Conservation (phyloP, 2,329 filamentous ascomycete genomes). For the Exophiala bonariae region DNA sequence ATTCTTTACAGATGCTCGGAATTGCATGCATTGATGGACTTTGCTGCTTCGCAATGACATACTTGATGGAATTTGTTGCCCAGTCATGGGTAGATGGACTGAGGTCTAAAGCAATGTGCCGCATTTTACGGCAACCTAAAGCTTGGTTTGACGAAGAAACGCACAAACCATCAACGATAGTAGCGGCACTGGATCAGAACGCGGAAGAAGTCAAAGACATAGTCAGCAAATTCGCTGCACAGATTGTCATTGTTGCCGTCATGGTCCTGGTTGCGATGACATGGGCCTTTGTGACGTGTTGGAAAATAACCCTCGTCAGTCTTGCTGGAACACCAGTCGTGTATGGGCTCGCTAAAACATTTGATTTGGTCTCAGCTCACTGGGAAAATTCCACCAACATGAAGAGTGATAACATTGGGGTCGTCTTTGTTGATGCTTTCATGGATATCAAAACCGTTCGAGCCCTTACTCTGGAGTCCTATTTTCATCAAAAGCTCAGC, state of each 20-base stretch:
- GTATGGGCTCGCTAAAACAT: slow-evolving; percentile 64
- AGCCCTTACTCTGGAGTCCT: slow-evolving; percentile 69
- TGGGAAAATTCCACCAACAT: slow-evolving; percentile 73
- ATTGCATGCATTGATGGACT: slow-evolving; percentile 68
- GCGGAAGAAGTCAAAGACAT: slow-evolving; percentile 86
- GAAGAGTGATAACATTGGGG: slow-evolving; percentile 59
- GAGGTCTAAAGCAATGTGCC: slow-evolving; percentile 65
- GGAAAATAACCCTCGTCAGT: slow-evolving; percentile 78
- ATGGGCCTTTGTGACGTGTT: slow-evolving; percentile 74
- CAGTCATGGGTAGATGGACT: slow-evolving; percentile 76
- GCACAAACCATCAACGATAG: slow-evolving; percentile 65
- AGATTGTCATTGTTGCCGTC: slow-evolving; percentile 63
- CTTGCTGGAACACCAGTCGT: slow-evolving; percentile 69
- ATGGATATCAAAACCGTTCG: slow-evolving; percentile 77
- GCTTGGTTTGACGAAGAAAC: slow-evolving; percentile 73
- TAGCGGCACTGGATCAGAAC: slow-evolving; percentile 73
- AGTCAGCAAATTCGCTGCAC: slow-evolving; percentile 73
- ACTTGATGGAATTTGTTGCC: slow-evolving; percentile 68
- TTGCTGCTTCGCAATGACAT: slow-evolving; percentile 66
- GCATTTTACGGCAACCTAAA: slow-evolving; percentile 73
- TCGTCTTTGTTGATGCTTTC: slow-evolving; percentile 73
- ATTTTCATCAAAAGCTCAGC: slow-evolving; percentile 67
- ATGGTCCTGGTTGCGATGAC: slow-evolving; percentile 69
- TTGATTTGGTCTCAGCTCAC: slow-evolving; percentile 63
- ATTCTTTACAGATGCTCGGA: slow-evolving; percentile 68